Conservation (phyloP, 2,329 filamentous ascomycete species). For the Ceratocystis eucalypticola region DNA sequence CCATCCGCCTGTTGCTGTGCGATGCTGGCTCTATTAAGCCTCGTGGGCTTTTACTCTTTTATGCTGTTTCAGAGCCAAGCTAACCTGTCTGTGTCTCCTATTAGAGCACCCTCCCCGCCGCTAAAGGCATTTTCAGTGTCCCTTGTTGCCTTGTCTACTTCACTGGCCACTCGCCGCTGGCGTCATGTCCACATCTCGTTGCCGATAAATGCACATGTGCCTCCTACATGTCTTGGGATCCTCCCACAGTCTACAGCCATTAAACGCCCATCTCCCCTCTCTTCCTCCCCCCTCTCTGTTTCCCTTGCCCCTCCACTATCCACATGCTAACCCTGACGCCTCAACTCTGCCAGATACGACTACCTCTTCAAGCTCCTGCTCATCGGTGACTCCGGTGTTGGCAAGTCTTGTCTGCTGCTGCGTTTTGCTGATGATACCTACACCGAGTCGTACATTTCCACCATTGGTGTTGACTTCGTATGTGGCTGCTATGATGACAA, state of each 20-base stretch:
- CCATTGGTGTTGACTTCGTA: constrained; percentile 98
- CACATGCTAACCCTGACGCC: constrained; percentile 1
- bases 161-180: not conserved
- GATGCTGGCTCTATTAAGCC: not conserved
- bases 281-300: not conserved
- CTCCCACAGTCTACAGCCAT: not conserved
- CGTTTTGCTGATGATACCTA: constrained; percentile 99
- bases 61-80: not conserved
- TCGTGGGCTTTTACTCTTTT: not conserved
- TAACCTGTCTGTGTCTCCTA: not conserved
- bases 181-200: not conserved
- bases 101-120: not conserved
- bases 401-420: constrained; percentile 97
- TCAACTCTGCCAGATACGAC: constrained; percentile 65
- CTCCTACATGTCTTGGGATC: not conserved
- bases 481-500: constrained; percentile 29
- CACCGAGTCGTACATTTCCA: constrained; percentile 99
- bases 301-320: not conserved
- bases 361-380: constrained; percentile 99
- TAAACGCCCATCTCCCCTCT: not conserved
- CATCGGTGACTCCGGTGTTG: constrained; percentile 99
- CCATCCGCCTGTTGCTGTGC: too few relatives aligned
- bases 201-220: not conserved
- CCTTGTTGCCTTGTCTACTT: not conserved
- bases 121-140: not conserved